phyloP scores from a whole-genome alignment of 257 asterid genomes.

The Petunia axillaris region DNA sequence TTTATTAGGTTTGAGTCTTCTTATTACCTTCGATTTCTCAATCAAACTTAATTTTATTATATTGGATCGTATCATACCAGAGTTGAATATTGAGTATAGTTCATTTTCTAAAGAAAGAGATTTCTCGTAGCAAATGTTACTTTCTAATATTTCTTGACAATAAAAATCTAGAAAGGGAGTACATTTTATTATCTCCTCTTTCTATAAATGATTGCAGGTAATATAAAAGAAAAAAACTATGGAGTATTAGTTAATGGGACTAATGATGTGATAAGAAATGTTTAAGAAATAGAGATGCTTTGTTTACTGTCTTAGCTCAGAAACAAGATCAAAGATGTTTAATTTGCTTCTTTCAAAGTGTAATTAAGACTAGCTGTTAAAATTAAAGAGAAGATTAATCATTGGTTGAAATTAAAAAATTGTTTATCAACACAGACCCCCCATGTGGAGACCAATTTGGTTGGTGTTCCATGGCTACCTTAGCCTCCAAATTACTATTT shows the following conservation, averaged over 20 bases:
- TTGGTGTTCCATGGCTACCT: slow-evolving; percentile 33
- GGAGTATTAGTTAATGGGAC: slow-evolving; percentile 10
- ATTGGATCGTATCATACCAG: too few relatives aligned
- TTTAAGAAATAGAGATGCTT: slow-evolving; percentile 21
- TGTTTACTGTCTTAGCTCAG: slow-evolving; percentile 21
- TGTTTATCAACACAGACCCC: slow-evolving; percentile 35
- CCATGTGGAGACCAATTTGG: slow-evolving; percentile 50
- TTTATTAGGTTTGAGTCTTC: too few relatives aligned
- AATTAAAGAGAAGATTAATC: slow-evolving; percentile 22
- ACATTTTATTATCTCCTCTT: too few relatives aligned
- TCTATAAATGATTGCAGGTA: too few relatives aligned
- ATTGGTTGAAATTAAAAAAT: background rate
- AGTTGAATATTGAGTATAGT: too few relatives aligned
- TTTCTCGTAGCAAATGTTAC: too few relatives aligned
- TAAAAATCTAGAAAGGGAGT: too few relatives aligned
- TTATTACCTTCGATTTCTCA: too few relatives aligned
- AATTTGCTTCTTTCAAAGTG: slow-evolving; percentile 10
- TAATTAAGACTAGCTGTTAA: slow-evolving; percentile 15
- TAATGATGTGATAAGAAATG: slow-evolving; percentile 32
- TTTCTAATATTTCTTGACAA: too few relatives aligned
- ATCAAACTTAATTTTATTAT: too few relatives aligned
- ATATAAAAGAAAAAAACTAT: slow-evolving; percentile 8
- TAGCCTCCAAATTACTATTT: slow-evolving; percentile 9
- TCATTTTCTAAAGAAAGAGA: too few relatives aligned
- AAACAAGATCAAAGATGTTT: slow-evolving; percentile 20